Evolutionary conservation across 2,329 filamentous ascomycete species (phyloP).

Genomic region (Microthyrium microscopicum): DNA sequence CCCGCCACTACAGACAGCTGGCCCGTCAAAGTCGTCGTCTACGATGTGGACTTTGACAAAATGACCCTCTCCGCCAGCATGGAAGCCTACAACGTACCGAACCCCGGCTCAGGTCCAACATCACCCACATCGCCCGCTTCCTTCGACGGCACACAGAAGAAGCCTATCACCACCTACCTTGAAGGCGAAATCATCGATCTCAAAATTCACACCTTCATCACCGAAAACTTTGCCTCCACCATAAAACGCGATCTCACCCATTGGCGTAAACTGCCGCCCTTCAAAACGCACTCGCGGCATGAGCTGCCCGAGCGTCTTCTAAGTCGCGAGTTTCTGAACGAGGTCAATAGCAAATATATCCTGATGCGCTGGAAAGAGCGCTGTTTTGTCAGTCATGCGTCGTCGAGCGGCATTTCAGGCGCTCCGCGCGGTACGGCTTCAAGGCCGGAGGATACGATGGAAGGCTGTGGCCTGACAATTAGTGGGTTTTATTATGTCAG

Average conservation of each 20-base stretch:
- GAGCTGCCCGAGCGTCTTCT: slow-evolving; percentile 28
- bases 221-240: slow-evolving; percentile 29
- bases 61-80: slow-evolving; percentile 52
- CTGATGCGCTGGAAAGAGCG: slow-evolving; percentile 41
- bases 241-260: slow-evolving; percentile 29
- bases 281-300: slow-evolving; percentile 21
- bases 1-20: slow-evolving; percentile 37
- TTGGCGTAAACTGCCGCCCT: slow-evolving; percentile 32
- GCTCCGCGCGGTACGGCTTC: neutral
- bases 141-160: slow-evolving; percentile 10
- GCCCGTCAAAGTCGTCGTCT: slow-evolving; percentile 51
- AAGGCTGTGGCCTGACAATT: slow-evolving; percentile 32
- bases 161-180: slow-evolving; percentile 45
- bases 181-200: slow-evolving; percentile 55
- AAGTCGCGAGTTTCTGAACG: slow-evolving; percentile 18
- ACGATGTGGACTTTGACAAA: slow-evolving; percentile 40
- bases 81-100: slow-evolving; percentile 52
- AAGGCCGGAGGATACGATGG: slow-evolving; percentile 9
- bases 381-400: slow-evolving; percentile 23
- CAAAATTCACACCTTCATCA: slow-evolving; percentile 32
- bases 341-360: slow-evolving; percentile 31
- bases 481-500: slow-evolving; percentile 38
- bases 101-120: slow-evolving; percentile 15
- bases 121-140: slow-evolving; percentile 6
- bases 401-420: neutral